Base-by-base conservation (phyloP, 176 grass and related monocot genomes). In the Paspalum vaginatum region DNA sequence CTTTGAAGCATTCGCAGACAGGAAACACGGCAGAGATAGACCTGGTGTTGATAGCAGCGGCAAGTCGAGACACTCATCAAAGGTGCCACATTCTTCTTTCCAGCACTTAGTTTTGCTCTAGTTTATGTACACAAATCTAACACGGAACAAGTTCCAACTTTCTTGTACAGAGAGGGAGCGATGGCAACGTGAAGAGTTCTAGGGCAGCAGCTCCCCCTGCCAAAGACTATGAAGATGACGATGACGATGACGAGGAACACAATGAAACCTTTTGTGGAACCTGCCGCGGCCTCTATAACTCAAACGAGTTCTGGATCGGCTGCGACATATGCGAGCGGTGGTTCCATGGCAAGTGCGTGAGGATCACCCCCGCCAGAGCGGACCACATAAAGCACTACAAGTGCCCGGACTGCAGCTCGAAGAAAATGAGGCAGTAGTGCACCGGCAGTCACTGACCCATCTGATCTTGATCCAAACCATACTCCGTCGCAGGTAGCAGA, bases 381-480 rank as follows among this genome's bases (percentile, higher is more conserved):
- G 92, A 94, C 0, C 86, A 86, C 65, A 94, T 94, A 71, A 91
- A 94, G 45, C 92, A 91, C 61, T 94, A 94, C 79, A 94, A 91
- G 82, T 94, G 92, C 89, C 92, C 92, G 10, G 81, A 80, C 55
- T 94, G 92, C 79, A 91, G 85, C 82, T 89, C 86, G 40, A 91
- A 88, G 89, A 91, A 91, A 77, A 81, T 64, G 24, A 91, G 89
- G 45, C 81, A 62, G 66, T 91, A 85, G 78, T 52, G 61, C 41
- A 24, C 61, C 20, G 51, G 26, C 32, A 20, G 46, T 53, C 32
- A 44, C 88, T 86, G 83, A 86, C 83, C 43, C 11, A 14, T 42
- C 72, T 78, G 87, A 82, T 89, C 64, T 59, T 5, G 45, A 70
- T 70, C 14, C 44, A 85, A 81, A 73, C 51, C 56, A 86, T 42